These are phyloP conservation scores for Crithidia expoeki DNA, from an alignment of 208 protist genomes.

Conservation along the genomic window DNA sequence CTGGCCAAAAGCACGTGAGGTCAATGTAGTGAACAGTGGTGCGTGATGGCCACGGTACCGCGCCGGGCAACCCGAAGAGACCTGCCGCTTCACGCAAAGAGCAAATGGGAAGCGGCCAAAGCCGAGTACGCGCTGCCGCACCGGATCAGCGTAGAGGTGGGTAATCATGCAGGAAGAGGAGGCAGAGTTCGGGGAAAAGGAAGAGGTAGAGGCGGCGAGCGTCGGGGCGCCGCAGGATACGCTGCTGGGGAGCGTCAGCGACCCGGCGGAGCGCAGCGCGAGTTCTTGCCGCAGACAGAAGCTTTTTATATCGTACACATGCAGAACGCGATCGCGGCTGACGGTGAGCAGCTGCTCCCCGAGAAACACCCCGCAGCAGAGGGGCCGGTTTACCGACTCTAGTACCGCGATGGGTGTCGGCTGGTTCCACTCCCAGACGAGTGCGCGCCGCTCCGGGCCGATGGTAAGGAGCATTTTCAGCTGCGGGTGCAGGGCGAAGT, in stretches of 20 bases:
- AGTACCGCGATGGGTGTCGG: slow-evolving; percentile 62
- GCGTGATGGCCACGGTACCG: slow-evolving; percentile 70
- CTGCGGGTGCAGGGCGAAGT: slow-evolving; percentile 62
- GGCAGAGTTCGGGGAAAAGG: background rate
- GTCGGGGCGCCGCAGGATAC: background rate
- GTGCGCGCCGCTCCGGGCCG: slow-evolving; percentile 69
- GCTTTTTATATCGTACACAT: slow-evolving; percentile 70
- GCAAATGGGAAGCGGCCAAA: slow-evolving; percentile 59
- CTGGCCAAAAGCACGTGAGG: slow-evolving; percentile 64
- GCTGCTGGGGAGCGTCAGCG: slow-evolving; percentile 14
- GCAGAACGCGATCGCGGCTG: slow-evolving; percentile 60
- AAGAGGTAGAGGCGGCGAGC: background rate
- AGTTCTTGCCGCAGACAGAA: slow-evolving; percentile 72
- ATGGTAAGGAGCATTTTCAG: slow-evolving; percentile 77
- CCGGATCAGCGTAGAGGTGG: slow-evolving; percentile 40
- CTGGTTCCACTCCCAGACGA: slow-evolving; percentile 85
- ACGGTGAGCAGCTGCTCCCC: slow-evolving; percentile 63
- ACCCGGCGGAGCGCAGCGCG: slow-evolving; percentile 27
- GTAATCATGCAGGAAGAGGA: slow-evolving; percentile 10
- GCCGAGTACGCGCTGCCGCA: slow-evolving; percentile 47
- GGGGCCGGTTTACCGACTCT: slow-evolving; percentile 68
- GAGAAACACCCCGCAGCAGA: slow-evolving; percentile 60
- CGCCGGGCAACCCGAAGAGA: slow-evolving; percentile 48
- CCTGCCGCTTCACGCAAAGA: slow-evolving; percentile 58
- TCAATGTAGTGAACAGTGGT: slow-evolving; percentile 60